These are phyloP conservation scores for Melanomma pulvis-pyrius DNA, from an alignment of 495 filamentous ascomycete genomes.

Conservation along the genomic window DNA sequence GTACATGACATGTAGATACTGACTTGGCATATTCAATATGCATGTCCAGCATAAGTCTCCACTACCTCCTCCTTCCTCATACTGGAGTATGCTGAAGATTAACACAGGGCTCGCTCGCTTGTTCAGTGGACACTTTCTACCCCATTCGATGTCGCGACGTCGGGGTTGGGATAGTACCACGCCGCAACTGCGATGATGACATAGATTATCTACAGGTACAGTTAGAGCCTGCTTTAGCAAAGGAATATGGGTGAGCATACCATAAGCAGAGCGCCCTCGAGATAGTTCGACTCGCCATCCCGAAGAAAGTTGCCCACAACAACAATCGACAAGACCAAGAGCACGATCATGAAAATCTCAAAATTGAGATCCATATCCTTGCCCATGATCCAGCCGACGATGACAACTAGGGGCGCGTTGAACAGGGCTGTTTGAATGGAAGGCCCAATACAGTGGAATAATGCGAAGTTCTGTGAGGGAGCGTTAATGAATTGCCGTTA, in stretches of 20 bases:
- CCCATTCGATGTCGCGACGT: constrained; percentile 34
- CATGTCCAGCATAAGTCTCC: too few species aligned
- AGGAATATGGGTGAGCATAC: background rate
- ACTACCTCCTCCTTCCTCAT: too few species aligned
- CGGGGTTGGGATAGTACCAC: constrained; percentile 39
- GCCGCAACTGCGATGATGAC: constrained; percentile 38
- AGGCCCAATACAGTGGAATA: constrained; percentile 84
- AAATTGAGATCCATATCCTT: constrained; percentile 80
- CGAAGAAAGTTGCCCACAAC: constrained; percentile 60
- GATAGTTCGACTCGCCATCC: constrained; percentile 54
- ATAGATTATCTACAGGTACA: constrained; percentile 30
- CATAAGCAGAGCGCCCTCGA: constrained; percentile 47
- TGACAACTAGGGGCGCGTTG: constrained; percentile 80
- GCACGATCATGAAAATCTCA: constrained; percentile 81
- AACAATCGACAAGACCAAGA: constrained; percentile 83
- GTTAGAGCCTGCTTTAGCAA: background rate
- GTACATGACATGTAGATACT: too few species aligned
- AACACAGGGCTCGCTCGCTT: too few species aligned
- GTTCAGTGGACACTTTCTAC: background rate
- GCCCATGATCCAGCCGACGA: constrained; percentile 80
- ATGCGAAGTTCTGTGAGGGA: constrained; percentile 71
- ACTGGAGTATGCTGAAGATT: too few species aligned
- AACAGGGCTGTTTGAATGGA: constrained; percentile 90
- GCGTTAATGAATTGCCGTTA: background rate
- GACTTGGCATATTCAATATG: too few species aligned